phyloP scores from a whole-genome alignment of 257 asterid species.

The Striga asiatica region DNA sequence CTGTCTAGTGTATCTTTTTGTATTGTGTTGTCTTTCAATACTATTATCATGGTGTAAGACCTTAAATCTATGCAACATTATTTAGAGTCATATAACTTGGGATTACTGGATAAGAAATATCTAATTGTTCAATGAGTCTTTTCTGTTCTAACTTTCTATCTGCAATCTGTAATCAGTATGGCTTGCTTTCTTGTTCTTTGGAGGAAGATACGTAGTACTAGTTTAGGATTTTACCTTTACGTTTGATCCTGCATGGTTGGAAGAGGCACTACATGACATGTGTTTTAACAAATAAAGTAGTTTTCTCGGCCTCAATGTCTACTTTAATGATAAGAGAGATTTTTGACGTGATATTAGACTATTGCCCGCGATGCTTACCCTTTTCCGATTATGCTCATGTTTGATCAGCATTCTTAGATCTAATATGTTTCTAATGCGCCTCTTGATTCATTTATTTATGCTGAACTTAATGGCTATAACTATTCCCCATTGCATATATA shows the following conservation, averaged over 20 bases:
- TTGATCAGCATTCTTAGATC: constrained; percentile 2
- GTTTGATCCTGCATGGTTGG: background rate
- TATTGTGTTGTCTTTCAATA: background rate
- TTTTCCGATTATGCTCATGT: background rate
- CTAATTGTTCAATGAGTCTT: background rate
- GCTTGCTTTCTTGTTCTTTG: background rate
- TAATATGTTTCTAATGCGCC: constrained; percentile 4
- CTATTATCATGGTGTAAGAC: background rate
- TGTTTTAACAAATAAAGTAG: background rate
- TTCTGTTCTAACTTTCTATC: background rate
- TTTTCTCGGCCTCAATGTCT: background rate
- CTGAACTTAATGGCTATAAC: background rate
- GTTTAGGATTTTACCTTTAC: background rate
- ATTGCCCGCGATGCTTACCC: background rate
- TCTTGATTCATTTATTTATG: background rate
- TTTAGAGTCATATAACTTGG: background rate
- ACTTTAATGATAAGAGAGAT: background rate
- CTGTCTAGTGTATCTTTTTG: background rate
- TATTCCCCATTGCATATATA: constrained; percentile 8
- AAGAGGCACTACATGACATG: background rate
- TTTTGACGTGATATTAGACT: background rate
- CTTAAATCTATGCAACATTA: background rate
- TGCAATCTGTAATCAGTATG: constrained; percentile 2
- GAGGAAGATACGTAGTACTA: background rate
- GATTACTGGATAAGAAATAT: background rate